Evolutionary conservation across 2,329 filamentous ascomycete genomes (phyloP).

Genomic region (Fusarium vanettenii): DNA sequence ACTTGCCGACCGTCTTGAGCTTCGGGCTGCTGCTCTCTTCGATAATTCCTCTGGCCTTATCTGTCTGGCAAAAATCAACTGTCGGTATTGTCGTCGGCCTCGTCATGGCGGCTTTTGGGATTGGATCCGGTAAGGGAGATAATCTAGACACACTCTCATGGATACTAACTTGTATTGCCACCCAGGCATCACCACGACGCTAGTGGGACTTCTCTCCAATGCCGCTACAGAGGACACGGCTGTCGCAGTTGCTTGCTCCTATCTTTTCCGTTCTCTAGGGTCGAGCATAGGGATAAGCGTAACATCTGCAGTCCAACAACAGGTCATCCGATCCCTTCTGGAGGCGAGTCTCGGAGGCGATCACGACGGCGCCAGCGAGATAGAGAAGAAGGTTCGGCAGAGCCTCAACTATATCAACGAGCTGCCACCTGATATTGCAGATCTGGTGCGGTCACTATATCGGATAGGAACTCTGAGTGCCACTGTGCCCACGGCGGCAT

Average conservation of each 20-base stretch:
- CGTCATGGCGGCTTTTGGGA: slow-evolving; percentile 57
- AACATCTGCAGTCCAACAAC: slow-evolving; percentile 77
- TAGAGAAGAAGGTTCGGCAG: slow-evolving; percentile 76
- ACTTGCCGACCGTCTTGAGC: slow-evolving; percentile 71
- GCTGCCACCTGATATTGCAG: slow-evolving; percentile 69
- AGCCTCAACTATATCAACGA: slow-evolving; percentile 76
- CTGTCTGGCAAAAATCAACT: slow-evolving; percentile 58
- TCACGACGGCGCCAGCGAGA: slow-evolving; percentile 69
- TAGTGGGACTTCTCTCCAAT: slow-evolving; percentile 79
- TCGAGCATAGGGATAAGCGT: slow-evolving; percentile 79
- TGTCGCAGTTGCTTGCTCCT: slow-evolving; percentile 81
- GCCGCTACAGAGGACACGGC: slow-evolving; percentile 75
- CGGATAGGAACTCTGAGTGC: slow-evolving; percentile 57
- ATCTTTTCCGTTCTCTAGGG: slow-evolving; percentile 82
- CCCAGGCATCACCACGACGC: slow-evolving; percentile 74
- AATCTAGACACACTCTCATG: not conserved
- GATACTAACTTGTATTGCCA: not conserved
- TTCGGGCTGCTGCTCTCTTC: slow-evolving; percentile 67
- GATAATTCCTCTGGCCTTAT: slow-evolving; percentile 65
- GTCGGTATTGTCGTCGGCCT: slow-evolving; percentile 68
- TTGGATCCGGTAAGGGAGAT: slow-evolving; percentile 48
- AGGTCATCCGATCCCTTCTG: slow-evolving; percentile 70
- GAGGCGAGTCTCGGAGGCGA: slow-evolving; percentile 60
- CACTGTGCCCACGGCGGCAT: slow-evolving; percentile 52
- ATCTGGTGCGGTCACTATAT: slow-evolving; percentile 74